phyloP scores from a whole-genome alignment of 306 rosid species.

The Cucurbita maxima region DNA sequence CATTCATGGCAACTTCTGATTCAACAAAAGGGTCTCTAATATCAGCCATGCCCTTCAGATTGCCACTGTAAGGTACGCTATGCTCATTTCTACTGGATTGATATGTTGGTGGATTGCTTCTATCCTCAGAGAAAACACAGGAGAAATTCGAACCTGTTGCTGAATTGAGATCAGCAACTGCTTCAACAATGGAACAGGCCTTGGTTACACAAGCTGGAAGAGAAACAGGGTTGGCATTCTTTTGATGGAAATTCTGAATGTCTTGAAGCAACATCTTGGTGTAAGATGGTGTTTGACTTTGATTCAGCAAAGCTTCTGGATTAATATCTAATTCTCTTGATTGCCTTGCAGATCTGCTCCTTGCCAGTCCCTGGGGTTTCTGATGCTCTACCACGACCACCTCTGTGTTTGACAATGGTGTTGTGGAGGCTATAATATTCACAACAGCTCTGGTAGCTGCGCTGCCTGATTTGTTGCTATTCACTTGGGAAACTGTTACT shows the following conservation, averaged over 20 bases:
- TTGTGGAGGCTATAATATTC: conserved; percentile 13
- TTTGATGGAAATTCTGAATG: conserved; percentile 86
- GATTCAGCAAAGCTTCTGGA: conserved; percentile 30
- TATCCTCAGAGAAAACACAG: conserved; percentile 32
- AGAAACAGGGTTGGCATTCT: conserved; percentile 38
- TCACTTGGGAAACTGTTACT: conserved; percentile 13
- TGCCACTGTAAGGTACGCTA: conserved; percentile 10
- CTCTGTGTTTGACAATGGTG: conserved; percentile 18
- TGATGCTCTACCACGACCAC: conserved; percentile 19
- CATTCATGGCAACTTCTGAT: conserved; percentile 43
- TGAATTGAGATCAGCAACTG: conserved; percentile 84
- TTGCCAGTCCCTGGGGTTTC: conserved; percentile 41
- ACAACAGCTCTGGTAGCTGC: conserved; percentile 22
- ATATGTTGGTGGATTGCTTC: conserved; percentile 22
- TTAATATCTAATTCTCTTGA: conserved; percentile 64
- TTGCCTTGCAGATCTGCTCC: conserved; percentile 63
- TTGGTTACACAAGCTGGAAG: conserved; percentile 78
- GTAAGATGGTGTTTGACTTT: conserved; percentile 44
- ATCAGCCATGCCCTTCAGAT: conserved; percentile 18
- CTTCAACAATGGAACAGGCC: conserved; percentile 88
- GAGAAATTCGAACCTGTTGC: conserved; percentile 32
- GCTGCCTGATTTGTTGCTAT: conserved; percentile 15
- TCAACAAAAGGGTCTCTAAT: conserved; percentile 51
- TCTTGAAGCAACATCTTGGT: conserved; percentile 65
- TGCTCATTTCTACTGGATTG: conserved; percentile 25